Evolutionary conservation across 2,329 filamentous ascomycete genomes (phyloP).

Genomic region (Reticulascus tulasneorum): DNA sequence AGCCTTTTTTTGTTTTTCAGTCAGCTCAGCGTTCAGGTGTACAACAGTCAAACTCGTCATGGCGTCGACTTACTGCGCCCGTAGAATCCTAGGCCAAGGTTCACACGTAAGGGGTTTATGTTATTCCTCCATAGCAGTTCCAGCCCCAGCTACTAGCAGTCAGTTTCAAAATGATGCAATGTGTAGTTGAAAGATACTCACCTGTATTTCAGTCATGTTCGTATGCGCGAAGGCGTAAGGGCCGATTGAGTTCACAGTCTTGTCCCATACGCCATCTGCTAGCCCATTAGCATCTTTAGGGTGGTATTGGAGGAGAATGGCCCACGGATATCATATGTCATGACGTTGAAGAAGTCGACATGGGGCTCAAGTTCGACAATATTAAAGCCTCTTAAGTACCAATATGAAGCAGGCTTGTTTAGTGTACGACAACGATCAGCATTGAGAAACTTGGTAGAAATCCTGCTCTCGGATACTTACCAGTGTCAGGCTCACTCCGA

Average conservation of each 20-base stretch:
- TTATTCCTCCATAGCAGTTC: conserved; percentile 45
- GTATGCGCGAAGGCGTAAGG: conserved; percentile 34
- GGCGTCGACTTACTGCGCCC: conserved; percentile 30
- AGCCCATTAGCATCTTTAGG: neutral
- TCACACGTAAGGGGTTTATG: conserved; percentile 36
- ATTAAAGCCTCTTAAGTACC: conserved; percentile 11
- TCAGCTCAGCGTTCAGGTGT: no score
- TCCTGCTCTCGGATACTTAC: no score
- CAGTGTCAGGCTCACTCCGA: conserved; percentile 5
- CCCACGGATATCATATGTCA: conserved; percentile 10
- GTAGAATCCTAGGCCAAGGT: conserved; percentile 43
- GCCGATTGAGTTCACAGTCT: conserved; percentile 21
- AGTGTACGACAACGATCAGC: no score
- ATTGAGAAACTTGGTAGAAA: no score
- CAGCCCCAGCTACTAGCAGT: no score
- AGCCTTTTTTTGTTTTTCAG: no score
- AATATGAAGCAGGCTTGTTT: conserved; percentile 10
- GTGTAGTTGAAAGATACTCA: no score
- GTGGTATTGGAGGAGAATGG: neutral
- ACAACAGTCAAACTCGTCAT: no score
- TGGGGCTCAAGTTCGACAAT: conserved; percentile 1
- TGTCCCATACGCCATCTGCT: conserved; percentile 35
- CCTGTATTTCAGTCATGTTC: conserved; percentile 43
- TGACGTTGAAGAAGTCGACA: conserved; percentile 24
- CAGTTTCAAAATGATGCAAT: no score